phyloP scores from a whole-genome alignment of 106 monocot genomes.

The Iris macrosiphon region DNA sequence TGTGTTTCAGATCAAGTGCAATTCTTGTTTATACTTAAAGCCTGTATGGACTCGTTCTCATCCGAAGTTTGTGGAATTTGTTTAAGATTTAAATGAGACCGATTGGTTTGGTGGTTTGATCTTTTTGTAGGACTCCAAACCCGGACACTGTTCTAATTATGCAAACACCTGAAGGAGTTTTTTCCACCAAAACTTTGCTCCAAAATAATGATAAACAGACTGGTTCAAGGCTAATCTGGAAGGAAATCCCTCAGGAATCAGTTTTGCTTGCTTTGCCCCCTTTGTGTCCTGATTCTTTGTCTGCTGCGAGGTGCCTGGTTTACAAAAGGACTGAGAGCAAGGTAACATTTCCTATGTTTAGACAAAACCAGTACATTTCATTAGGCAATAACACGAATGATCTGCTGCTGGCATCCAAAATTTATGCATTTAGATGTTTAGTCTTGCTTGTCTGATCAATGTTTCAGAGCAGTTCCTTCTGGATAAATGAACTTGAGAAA shows the following conservation, averaged over 20 bases:
- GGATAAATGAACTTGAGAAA: neutral
- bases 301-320: slow-evolving; percentile 52
- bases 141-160: slow-evolving; percentile 78
- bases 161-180: slow-evolving; percentile 48
- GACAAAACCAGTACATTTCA: too few species aligned
- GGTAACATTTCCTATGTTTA: slow-evolving; percentile 16
- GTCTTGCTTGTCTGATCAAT: neutral
- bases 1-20: too few species aligned
- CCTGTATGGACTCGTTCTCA: too few species aligned
- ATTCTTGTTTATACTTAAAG: too few species aligned
- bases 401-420: neutral
- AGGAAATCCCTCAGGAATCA: slow-evolving; percentile 23
- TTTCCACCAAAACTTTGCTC: slow-evolving; percentile 58
- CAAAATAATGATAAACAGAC: slow-evolving; percentile 44
- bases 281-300: slow-evolving; percentile 25
- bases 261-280: slow-evolving; percentile 7
- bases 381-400: neutral
- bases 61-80: too few species aligned
- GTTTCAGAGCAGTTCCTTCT: neutral
- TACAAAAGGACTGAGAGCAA: slow-evolving; percentile 33
- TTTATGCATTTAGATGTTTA: neutral
- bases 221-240: slow-evolving; percentile 47
- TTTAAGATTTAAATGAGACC: too few species aligned
- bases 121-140: slow-evolving; percentile 60
- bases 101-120: too few species aligned